Conservation (phyloP, 169 alveolate species). For the Cryptosporidium ubiquitum region DNA sequence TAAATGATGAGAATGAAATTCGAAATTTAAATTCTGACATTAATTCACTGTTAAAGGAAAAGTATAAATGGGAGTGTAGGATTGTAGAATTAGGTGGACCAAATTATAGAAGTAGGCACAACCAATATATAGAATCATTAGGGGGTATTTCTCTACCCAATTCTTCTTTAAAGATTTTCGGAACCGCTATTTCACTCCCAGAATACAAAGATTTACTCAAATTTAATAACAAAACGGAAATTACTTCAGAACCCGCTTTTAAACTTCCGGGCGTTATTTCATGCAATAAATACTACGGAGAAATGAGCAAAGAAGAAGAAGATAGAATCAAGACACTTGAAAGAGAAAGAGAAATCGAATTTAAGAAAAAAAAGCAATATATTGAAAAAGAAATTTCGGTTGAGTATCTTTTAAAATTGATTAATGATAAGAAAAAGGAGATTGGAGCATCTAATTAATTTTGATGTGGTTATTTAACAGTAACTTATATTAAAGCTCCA, state of each 20-base stretch:
- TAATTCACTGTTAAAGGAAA: constrained; percentile 88
- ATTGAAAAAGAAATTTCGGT: not conserved
- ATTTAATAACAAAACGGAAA: not conserved
- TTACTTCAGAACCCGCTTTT: not conserved
- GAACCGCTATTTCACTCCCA: constrained; percentile 24
- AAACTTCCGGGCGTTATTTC: not conserved
- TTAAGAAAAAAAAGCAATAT: not conserved
- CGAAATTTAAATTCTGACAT: constrained; percentile 92
- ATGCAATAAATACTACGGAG: constrained; percentile 6
- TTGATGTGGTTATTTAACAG: not conserved
- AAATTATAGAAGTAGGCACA: constrained; percentile 79
- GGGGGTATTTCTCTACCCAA: constrained; percentile 66
- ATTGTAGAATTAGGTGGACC: constrained; percentile 90
- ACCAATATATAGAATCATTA: constrained; percentile 60
- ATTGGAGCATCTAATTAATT: not conserved
- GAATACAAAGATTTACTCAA: constrained; percentile 23
- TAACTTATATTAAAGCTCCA: too few species aligned
- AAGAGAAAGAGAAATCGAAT: constrained; percentile 20
- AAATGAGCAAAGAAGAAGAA: not conserved
- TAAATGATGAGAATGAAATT: constrained; percentile 89
- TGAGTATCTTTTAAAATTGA: not conserved
- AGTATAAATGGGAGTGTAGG: constrained; percentile 89
- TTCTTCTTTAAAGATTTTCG: constrained; percentile 53
- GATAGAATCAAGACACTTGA: not conserved
- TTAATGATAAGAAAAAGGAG: not conserved